Evolutionary conservation across 441 rosid genomes (phyloP).

Genomic region (Viola pubescens): DNA sequence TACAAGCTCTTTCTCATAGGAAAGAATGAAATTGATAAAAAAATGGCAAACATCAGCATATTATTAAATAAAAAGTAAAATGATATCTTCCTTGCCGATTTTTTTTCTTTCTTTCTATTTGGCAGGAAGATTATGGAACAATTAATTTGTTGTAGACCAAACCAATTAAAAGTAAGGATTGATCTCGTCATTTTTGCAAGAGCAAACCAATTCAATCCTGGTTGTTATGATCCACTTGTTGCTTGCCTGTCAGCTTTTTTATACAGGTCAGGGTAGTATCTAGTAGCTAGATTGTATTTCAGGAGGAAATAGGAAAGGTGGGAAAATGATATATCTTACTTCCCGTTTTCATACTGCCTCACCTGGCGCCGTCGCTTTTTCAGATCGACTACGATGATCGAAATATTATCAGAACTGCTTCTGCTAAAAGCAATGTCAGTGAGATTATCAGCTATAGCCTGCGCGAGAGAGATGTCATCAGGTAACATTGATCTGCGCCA

Average conservation of each 20-base stretch:
- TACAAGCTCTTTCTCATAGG: no score
- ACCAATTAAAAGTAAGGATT: conserved; percentile 27
- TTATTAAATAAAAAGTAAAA: no score
- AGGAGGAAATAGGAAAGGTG: not conserved
- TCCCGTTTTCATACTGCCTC: conserved; percentile 17
- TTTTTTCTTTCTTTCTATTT: no score
- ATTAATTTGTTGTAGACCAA: conserved; percentile 9
- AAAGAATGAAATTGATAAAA: no score
- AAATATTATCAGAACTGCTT: conserved; percentile 51
- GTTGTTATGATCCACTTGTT: conserved; percentile 7
- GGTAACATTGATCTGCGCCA: conserved; percentile 27
- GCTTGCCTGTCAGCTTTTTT: conserved; percentile 15
- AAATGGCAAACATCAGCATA: no score
- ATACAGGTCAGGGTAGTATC: conserved; percentile 10
- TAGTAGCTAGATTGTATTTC: conserved; percentile 3
- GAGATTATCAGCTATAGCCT: conserved; percentile 44
- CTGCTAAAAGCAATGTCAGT: conserved; percentile 37
- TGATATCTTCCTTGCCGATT: no score
- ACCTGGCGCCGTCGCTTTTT: conserved; percentile 34
- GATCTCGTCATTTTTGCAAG: conserved; percentile 11
- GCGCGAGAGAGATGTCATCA: conserved; percentile 33
- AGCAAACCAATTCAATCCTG: conserved; percentile 4
- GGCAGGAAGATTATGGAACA: no score
- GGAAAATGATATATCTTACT: not conserved
- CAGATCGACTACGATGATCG: conserved; percentile 52